Evolutionary conservation across 768 basidiomycete genomes (phyloP), one percentile per base, ranked within the genome.

Genomic region (Hemileccinum rubropunctum): DNA sequence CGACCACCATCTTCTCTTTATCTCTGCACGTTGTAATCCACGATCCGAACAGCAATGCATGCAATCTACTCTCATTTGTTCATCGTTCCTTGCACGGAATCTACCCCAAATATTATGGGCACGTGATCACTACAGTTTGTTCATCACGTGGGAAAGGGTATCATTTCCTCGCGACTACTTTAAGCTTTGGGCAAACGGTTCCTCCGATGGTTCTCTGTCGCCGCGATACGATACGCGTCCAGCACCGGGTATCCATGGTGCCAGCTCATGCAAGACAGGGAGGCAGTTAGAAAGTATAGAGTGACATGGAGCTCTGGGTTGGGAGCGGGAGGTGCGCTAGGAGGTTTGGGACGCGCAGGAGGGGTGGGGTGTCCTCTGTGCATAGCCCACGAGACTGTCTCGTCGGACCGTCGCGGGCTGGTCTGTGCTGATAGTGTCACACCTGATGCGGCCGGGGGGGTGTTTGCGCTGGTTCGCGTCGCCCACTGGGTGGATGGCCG

Each of bases 11-110:
- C 30, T n/a, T 46, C 32, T 47, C 48, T 54, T 60, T 53, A 57
- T 62, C 45, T 50, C 52, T 48, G 45, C 61, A 63, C 63, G 35
- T 42, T 65, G 63, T 66, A 65, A 59, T 57, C 42, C 53, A 58
- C 54, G 42, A 40, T 45, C 40, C 28, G 40, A 60, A 50, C 58
- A 45, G 52, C 56, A 60, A 62, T 67, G 58, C 54, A 60, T 56
- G 32, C 34, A 35, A 50, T 46, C 47, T 57, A 51, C 57, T 47
- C 36, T 47, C 53, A 28, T 51, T 54, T 52, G 45, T 53, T 45
- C 51, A 42, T 30, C 6, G 23, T 37, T 48, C 41, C 20, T 39
- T 45, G 23, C 23, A 23, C 32, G n/a, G n/a, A n/a, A n/a, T 38
- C 43, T 61, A 46, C 23, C 3, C 23, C 6, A 23, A 6, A 23